Conservation (phyloP, 2,329 filamentous ascomycete species). For the Dryadomyces quercus-mongolicae region DNA sequence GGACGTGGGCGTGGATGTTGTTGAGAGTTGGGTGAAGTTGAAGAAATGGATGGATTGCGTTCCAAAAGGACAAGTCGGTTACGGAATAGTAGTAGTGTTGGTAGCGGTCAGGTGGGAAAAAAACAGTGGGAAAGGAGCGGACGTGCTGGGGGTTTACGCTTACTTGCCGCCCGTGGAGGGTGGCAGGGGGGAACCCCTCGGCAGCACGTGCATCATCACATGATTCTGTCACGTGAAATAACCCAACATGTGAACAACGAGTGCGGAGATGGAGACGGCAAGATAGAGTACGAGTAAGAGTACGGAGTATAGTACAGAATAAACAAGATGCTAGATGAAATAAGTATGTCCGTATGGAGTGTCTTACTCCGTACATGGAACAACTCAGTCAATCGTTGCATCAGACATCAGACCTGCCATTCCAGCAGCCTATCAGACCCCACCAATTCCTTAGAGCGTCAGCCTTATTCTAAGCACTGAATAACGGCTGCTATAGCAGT, state of each 20-base stretch:
- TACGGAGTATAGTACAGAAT: too few species aligned
- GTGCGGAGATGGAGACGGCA: too few species aligned
- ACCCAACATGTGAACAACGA: too few species aligned
- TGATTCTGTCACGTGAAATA: conserved; percentile 2
- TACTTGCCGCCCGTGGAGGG: too few species aligned
- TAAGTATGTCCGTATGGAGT: too few species aligned
- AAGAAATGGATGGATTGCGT: neutral
- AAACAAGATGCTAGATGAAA: too few species aligned
- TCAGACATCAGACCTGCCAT: too few species aligned
- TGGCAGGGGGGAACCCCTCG: neutral
- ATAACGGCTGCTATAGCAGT: too few species aligned
- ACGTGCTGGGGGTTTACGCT: neutral
- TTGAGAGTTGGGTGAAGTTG: neutral
- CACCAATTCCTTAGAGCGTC: neutral
- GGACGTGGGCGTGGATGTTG: neutral
- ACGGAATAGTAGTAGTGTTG: neutral
- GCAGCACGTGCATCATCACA: conserved; percentile 8
- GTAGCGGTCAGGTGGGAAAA: conserved; percentile 3
- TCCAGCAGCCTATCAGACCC: conserved; percentile 2
- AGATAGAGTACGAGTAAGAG: neutral
- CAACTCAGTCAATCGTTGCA: too few species aligned
- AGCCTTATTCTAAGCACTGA: too few species aligned
- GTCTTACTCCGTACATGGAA: too few species aligned
- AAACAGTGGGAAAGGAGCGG: conserved; percentile 3
- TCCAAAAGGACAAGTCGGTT: neutral